Conservation (phyloP, 2,329 filamentous ascomycete genomes). For the Stagonosporopsis rhizophila region DNA sequence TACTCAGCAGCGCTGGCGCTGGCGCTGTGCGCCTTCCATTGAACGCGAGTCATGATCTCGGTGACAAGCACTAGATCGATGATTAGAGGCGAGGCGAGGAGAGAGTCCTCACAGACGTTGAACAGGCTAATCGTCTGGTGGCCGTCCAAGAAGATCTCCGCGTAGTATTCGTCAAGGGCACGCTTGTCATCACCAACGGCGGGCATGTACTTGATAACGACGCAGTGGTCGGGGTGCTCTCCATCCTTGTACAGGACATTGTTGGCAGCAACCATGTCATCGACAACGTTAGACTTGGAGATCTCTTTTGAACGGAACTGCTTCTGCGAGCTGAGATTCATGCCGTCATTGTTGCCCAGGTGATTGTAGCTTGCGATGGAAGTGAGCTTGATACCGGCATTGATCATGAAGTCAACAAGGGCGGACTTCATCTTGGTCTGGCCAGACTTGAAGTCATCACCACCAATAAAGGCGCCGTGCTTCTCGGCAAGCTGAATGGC, state of each 20-base stretch:
- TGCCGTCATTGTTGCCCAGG: slow-evolving; percentile 98
- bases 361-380: slow-evolving; percentile 99
- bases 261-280: slow-evolving; percentile 99
- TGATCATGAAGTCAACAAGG: slow-evolving; percentile 97
- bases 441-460: slow-evolving; percentile 99
- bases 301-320: slow-evolving; percentile 99
- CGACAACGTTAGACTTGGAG: slow-evolving; percentile 98
- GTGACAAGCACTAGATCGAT: slow-evolving; percentile 92
- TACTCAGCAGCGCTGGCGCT: slow-evolving; percentile 69
- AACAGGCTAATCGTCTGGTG: slow-evolving; percentile 98
- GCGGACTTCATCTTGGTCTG: slow-evolving; percentile 99
- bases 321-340: slow-evolving; percentile 95
- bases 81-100: slow-evolving; percentile 94
- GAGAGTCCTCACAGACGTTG: slow-evolving; percentile 98
- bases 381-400: slow-evolving; percentile 96
- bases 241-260: slow-evolving; percentile 85
- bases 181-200: slow-evolving; percentile 99
- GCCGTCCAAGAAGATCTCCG: slow-evolving; percentile 97
- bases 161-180: slow-evolving; percentile 98
- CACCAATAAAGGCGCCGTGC: slow-evolving; percentile 89
- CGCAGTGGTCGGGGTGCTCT: slow-evolving; percentile 96
- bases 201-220: slow-evolving; percentile 99
- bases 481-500: slow-evolving; percentile 87
- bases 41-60: slow-evolving; percentile 98
- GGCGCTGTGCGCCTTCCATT: slow-evolving; percentile 74